Evolutionary conservation across 148 eudicot genomes (phyloP).

Genomic region (Spergularia marina): DNA sequence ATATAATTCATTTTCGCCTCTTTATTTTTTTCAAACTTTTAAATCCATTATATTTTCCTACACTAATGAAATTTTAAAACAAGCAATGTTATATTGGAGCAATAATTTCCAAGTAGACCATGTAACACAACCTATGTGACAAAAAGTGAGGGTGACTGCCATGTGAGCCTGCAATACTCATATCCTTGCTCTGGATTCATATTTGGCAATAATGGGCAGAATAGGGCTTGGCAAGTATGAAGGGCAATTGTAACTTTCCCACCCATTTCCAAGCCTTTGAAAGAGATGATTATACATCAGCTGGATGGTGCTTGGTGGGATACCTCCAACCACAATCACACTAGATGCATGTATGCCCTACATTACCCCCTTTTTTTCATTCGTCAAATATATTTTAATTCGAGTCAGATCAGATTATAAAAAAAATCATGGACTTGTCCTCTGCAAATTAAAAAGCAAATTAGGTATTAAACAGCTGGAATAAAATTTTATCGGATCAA

Average conservation of each 20-base stretch:
- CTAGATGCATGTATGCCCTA: constrained; percentile 2
- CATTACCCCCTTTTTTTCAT: neutral
- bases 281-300: neutral
- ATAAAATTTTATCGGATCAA: no score
- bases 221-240: constrained; percentile 13
- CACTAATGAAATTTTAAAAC: no score
- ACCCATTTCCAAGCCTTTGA: neutral
- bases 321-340: neutral
- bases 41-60: no score
- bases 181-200: constrained; percentile 12
- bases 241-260: constrained; percentile 11
- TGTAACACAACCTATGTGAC: constrained; percentile 18
- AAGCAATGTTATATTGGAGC: neutral
- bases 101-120: constrained; percentile 7
- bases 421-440: neutral
- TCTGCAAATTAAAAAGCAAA: neutral
- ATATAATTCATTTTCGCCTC: no score
- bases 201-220: constrained; percentile 17
- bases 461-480: no score
- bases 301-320: neutral
- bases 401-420: neutral
- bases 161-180: constrained; percentile 23
- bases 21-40: no score
- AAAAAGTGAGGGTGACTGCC: constrained; percentile 31
- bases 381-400: neutral